Evolutionary conservation across 768 basidiomycete genomes (phyloP).

Genomic region (Psilocybe subaeruginosa): DNA sequence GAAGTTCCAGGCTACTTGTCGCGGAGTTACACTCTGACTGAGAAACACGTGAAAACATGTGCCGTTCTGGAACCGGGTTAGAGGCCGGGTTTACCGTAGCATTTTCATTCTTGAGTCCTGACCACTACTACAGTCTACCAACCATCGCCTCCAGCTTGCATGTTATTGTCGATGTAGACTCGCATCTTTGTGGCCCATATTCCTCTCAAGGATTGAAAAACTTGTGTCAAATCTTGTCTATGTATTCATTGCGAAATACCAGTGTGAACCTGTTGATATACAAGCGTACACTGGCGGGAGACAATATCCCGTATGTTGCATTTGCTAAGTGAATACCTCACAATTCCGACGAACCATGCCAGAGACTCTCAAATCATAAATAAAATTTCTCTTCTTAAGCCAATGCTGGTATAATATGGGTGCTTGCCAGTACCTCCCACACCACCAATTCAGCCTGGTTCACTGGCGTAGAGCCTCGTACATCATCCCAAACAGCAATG

Average conservation of each 20-base stretch:
- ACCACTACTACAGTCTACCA: no score
- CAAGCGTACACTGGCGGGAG: conserved; percentile 33
- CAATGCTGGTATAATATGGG: conserved; percentile 38
- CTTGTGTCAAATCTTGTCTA: no score
- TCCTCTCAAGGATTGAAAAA: no score
- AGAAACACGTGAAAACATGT: not conserved
- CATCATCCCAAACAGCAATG: conserved; percentile 46
- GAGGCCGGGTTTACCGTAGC: no score
- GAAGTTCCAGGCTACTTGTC: not conserved
- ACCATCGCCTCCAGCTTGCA: no score
- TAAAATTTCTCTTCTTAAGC: conserved; percentile 43
- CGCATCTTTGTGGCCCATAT: no score
- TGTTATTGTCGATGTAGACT: no score
- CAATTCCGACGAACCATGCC: not conserved
- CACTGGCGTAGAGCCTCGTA: conserved; percentile 39
- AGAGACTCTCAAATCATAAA: conserved; percentile 38
- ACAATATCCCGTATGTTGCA: conserved; percentile 42
- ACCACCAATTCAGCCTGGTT: conserved; percentile 53
- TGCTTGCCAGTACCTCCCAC: conserved; percentile 42
- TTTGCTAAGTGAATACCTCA: not conserved
- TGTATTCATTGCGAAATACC: no score
- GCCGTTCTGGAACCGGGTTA: not conserved
- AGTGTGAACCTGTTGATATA: conserved; percentile 13
- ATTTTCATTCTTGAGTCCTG: no score
- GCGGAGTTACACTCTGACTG: not conserved